Evolutionary conservation across 2,329 filamentous ascomycete genomes (phyloP).

Genomic region (Pseudogymnoascus sp.): DNA sequence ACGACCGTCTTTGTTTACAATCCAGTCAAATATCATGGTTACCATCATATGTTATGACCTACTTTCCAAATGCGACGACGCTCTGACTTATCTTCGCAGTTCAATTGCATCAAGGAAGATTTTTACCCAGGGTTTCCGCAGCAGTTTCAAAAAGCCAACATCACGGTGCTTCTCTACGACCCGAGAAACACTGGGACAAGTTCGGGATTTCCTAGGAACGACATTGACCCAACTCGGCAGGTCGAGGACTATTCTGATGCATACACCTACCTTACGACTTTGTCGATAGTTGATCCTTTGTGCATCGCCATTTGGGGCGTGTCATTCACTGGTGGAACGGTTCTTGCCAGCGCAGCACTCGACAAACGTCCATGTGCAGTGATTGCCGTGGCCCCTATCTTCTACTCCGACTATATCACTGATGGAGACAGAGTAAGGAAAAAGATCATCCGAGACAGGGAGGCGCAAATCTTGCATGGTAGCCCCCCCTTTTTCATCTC

Average conservation of each 20-base stretch:
- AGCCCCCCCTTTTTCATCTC: constrained; percentile 1
- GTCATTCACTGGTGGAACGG: constrained; percentile 30
- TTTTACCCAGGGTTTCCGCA: constrained; percentile 18
- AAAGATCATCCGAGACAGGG: constrained; percentile 4
- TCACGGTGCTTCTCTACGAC: constrained; percentile 31
- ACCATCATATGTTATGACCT: not conserved
- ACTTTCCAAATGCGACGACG: not conserved
- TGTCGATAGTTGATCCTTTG: constrained; percentile 24
- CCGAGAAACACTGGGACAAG: constrained; percentile 27
- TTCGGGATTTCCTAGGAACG: constrained; percentile 25
- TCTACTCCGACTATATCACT: not conserved
- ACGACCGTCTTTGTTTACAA: not conserved
- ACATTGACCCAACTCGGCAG: constrained; percentile 27
- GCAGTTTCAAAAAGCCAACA: constrained; percentile 18
- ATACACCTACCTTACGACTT: constrained; percentile 27
- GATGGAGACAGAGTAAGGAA: not conserved
- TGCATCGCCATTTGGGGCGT: constrained; percentile 32
- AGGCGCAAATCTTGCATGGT: not conserved
- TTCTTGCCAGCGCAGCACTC: constrained; percentile 30
- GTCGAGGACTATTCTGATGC: constrained; percentile 30
- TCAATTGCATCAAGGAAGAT: constrained; percentile 3
- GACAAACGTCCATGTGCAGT: constrained; percentile 32
- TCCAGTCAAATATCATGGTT: not conserved
- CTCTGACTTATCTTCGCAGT: not conserved
- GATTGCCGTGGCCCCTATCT: constrained; percentile 16